phyloP scores from a whole-genome alignment of 495 filamentous ascomycete genomes.

The Penicillium paradoxum region DNA sequence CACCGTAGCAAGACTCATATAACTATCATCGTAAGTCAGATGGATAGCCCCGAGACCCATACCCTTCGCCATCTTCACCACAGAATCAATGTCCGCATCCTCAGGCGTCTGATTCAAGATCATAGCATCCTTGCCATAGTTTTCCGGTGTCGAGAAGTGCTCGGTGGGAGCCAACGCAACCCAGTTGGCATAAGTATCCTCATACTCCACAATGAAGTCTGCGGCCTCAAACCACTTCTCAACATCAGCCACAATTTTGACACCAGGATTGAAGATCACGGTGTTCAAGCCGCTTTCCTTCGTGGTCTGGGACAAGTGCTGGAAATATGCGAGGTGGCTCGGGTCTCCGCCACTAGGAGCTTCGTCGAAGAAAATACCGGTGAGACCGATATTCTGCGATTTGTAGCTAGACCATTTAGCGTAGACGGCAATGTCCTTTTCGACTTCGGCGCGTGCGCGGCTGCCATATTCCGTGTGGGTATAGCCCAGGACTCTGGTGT shows the following conservation, averaged over 20 bases:
- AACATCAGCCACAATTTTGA: slow-evolving; percentile 9
- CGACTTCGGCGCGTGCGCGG: slow-evolving; percentile 23
- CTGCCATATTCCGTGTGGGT: slow-evolving; percentile 36
- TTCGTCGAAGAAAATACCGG: slow-evolving; percentile 49
- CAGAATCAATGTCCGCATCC: slow-evolving; percentile 5
- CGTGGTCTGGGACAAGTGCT: slow-evolving; percentile 23
- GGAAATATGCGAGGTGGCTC: slow-evolving; percentile 28
- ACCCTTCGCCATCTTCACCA: slow-evolving; percentile 10
- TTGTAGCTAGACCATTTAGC: slow-evolving; percentile 32
- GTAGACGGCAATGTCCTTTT: slow-evolving; percentile 38
- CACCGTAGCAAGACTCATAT: slow-evolving; percentile 9
- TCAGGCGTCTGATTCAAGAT: slow-evolving; percentile 17
- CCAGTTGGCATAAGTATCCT: slow-evolving; percentile 21
- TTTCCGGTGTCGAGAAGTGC: background rate
- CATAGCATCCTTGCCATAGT: slow-evolving; percentile 15
- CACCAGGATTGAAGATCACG: slow-evolving; percentile 21
- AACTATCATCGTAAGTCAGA: slow-evolving; percentile 15
- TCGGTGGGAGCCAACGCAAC: background rate
- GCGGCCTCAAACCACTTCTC: slow-evolving; percentile 17
- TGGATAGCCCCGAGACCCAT: slow-evolving; percentile 24
- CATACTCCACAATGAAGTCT: slow-evolving; percentile 21
- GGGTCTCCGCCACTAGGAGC: slow-evolving; percentile 26
- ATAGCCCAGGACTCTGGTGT: slow-evolving; percentile 47
- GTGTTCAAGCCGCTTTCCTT: slow-evolving; percentile 8
- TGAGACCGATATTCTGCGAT: slow-evolving; percentile 28